Evolutionary conservation across 345 rosid genomes (phyloP).

Genomic region (Gossypium herbaceum): DNA sequence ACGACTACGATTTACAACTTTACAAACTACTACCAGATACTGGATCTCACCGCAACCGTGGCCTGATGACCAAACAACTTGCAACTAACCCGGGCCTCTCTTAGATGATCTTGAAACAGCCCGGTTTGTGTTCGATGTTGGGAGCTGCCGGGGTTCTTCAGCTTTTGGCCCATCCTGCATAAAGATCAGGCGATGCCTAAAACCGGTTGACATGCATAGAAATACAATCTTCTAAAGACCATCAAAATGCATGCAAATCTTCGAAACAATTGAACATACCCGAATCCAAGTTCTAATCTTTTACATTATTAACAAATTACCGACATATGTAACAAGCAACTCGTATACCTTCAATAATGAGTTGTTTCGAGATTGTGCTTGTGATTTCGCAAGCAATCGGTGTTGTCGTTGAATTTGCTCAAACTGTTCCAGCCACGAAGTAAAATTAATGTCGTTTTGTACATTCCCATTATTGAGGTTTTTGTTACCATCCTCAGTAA

Average conservation of each 20-base stretch:
- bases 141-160: constrained; percentile 39
- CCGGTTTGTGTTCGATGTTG: constrained; percentile 38
- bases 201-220: background rate
- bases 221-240: background rate
- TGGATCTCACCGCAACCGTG: constrained; percentile 22
- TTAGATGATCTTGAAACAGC: constrained; percentile 70
- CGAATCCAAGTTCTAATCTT: background rate
- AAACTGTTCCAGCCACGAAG: constrained; percentile 70
- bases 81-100: constrained; percentile 70
- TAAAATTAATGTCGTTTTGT: constrained; percentile 75
- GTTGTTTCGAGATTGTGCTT: constrained; percentile 40
- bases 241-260: background rate
- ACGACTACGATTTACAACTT: constrained; percentile 52
- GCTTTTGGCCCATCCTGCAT: constrained; percentile 59
- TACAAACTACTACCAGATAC: constrained; percentile 38
- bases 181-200: background rate
- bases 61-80: constrained; percentile 22
- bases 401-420: constrained; percentile 83
- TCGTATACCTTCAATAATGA: constrained; percentile 46
- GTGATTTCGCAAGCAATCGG: constrained; percentile 56
- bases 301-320: background rate
- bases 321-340: background rate
- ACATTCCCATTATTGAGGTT: constrained; percentile 47
- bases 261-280: background rate
- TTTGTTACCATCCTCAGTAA: constrained; percentile 61